Base-by-base conservation (phyloP, 352 stramenopile genomes). In the Globisporangium nodosum region DNA sequence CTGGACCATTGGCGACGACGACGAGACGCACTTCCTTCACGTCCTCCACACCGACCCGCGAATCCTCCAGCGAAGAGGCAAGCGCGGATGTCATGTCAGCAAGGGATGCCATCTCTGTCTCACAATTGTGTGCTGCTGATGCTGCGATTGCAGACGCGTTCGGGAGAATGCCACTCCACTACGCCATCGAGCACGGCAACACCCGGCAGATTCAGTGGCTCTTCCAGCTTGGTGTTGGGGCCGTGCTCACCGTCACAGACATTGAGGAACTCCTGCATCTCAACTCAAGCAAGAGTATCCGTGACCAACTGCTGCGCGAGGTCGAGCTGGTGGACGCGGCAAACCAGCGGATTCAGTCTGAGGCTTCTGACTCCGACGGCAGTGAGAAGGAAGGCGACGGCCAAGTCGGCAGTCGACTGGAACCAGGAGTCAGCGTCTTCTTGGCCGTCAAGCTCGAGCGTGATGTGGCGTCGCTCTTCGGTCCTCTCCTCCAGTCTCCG, bases 151-250 rank as follows among this genome's bases (percentile, higher is more conserved):
- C n/a, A 84, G 74, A 85, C 54, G 37, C 49, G 6, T 75, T 78
- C n/a, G 66, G 66, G 8, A 77, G 71, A n/a, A 58, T 64, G 5
- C 65, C 81, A 0, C 68, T 90, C 3, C 67, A 84, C 47, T 81
- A 87, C 47, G 76, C 81, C 24, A 61, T 76, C 11, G 58, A 79
- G 39, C 20, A 21, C 3, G 69, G 60, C 20, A 90, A 87, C 33
- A 46, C 65, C 3, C 51, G 52, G 16, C 65, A 69, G 49, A 63
- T 86, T 43, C 71, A 78, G 48, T 70, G 66, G 55, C 58, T 73
- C 35, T 70, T 78, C 18, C 50, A 63, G 4, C 56, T 86, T 48
- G 70, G 69, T 8, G 24, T 71, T 20, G 64, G 49, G 3, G 45
- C 69, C 7, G 52, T 37, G 3, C 40, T 78, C 4, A 56, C 21